These are phyloP conservation scores for Ophiocordyceps robertsii DNA, from an alignment of 2,329 filamentous ascomycete genomes.

Conservation along the genomic window DNA sequence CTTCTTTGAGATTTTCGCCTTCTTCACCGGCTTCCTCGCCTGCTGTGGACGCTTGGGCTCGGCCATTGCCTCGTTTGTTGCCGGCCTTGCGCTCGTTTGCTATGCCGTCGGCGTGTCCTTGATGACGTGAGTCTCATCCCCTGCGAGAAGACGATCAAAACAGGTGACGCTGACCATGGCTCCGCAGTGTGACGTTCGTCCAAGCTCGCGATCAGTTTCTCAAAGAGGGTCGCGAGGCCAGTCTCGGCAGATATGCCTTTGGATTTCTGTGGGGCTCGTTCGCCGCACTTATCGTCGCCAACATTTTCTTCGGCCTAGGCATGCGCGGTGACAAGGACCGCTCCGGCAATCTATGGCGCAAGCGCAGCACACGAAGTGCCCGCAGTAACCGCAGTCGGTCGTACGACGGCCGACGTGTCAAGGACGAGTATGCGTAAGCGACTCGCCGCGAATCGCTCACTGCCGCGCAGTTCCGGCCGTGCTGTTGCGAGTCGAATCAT, in stretches of 20 bases:
- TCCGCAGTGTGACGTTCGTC: slow-evolving; percentile 44
- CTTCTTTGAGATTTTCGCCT: slow-evolving; percentile 58
- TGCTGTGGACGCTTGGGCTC: slow-evolving; percentile 59
- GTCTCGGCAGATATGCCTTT: slow-evolving; percentile 54
- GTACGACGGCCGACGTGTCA: slow-evolving; percentile 42
- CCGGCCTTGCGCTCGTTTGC: slow-evolving; percentile 52
- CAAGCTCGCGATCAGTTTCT: slow-evolving; percentile 55
- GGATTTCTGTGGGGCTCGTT: slow-evolving; percentile 67
- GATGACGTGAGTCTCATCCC: slow-evolving; percentile 51
- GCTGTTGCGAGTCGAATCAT: neutral
- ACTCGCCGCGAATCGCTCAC: neutral
- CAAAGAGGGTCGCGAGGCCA: slow-evolving; percentile 38
- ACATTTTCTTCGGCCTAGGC: slow-evolving; percentile 53
- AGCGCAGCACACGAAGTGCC: slow-evolving; percentile 14
- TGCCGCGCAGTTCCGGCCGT: neutral
- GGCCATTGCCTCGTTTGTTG: slow-evolving; percentile 47
- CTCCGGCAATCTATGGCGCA: slow-evolving; percentile 9
- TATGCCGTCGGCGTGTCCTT: slow-evolving; percentile 52
- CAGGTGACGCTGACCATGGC: too few species aligned
- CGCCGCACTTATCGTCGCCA: slow-evolving; percentile 51
- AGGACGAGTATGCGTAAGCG: slow-evolving; percentile 52
- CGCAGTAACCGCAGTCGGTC: slow-evolving; percentile 24
- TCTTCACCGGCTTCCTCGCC: slow-evolving; percentile 55
- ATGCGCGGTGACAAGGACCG: slow-evolving; percentile 33
- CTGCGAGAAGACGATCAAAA: neutral